Percentiles rank a stretch among this genome's conserved stretches.
phyloP scores from a whole-genome alignment of 495 filamentous ascomycete genomes.

The Penicillium ochrochloron region DNA sequence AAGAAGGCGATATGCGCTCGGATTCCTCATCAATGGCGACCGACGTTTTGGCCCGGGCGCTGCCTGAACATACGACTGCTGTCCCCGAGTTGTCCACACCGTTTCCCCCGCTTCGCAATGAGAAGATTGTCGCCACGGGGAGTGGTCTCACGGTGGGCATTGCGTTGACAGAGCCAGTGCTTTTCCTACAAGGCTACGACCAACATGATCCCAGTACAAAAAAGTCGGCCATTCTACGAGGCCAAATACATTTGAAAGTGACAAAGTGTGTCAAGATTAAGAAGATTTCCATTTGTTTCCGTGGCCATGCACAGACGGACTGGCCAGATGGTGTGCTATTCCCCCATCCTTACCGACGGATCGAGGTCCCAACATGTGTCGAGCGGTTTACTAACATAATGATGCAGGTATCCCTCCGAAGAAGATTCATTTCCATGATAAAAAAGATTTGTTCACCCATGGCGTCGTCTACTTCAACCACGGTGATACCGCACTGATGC shows the following conservation, averaged over 20 bases:
- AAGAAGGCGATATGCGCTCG: constrained; percentile 34
- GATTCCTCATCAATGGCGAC: constrained; percentile 43
- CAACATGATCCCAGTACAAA: constrained; percentile 71
- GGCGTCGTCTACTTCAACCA: constrained; percentile 56
- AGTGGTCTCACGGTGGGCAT: constrained; percentile 75
- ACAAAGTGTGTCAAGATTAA: constrained; percentile 94
- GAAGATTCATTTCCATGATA: constrained; percentile 83
- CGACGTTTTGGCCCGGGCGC: constrained; percentile 33
- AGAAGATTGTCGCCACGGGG: constrained; percentile 74
- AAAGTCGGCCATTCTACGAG: constrained; percentile 82
- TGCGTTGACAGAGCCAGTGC: constrained; percentile 81
- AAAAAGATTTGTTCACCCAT: constrained; percentile 58
- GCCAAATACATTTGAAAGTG: constrained; percentile 79
- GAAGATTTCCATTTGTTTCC: constrained; percentile 85
- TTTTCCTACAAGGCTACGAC: constrained; percentile 92
- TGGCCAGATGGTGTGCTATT: constrained; percentile 83
- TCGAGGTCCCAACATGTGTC: background rate
- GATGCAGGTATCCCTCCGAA: constrained; percentile 80
- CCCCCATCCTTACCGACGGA: background rate
- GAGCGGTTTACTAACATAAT: constrained; percentile 16
- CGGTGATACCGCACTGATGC: constrained; percentile 66
- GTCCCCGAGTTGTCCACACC: constrained; percentile 37
- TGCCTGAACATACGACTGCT: constrained; percentile 27
- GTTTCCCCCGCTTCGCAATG: constrained; percentile 49
- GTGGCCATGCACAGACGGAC: constrained; percentile 84